Evolutionary conservation across 2,329 filamentous ascomycete species (phyloP), one percentile per base, ranked within the genome.

Genomic region (Knufia petricola): DNA sequence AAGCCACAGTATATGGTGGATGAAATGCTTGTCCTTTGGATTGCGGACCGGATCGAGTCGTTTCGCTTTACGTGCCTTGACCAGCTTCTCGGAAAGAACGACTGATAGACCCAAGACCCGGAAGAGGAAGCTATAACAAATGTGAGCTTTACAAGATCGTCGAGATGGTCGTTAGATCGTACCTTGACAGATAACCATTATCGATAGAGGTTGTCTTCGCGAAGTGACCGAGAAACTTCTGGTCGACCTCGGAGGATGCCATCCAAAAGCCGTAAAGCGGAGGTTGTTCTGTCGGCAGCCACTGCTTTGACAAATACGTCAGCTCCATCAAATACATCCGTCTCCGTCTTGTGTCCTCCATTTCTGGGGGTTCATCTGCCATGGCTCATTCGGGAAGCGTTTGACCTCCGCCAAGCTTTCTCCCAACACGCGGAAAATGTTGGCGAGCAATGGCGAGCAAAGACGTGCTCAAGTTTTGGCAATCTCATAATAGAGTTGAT

Each of bases 171-270:
- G 46, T 31, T 4, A 3, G 20, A 31, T n/a, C 52, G 51, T 50
- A 57, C 56, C 78, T 77, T 6, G 85, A 85, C 39, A 96, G 77
- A 15, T 89, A 74, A 2, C 85, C 82, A 61, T 90, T 92, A 58
- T 86, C 82, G 52, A 77, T 71, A 62, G 83, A 81, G 58, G 87
- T 88, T 53, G 81, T 77, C 67, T 82, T 85, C 64, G 92, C 90
- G 64, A 95, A 82, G 63, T 81, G 83, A 69, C 87, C 88, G 61
- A 98, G 77, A 69, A 94, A 95, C 71, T 96, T 98, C 71, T 95
- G 89, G 67, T 98, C 92, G 54, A 96, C 87, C 69, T 95, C 87
- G 52, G 88, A 92, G 64, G 89, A 92, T 70, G 92, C 92, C 92
- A 96, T 98, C 65, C 67, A 69, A 64, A 66, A 60, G 57, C 58